These are phyloP conservation scores for Leccinum proximum DNA, from an alignment of 1,284 basidiomycete genomes.

Conservation along the genomic window DNA sequence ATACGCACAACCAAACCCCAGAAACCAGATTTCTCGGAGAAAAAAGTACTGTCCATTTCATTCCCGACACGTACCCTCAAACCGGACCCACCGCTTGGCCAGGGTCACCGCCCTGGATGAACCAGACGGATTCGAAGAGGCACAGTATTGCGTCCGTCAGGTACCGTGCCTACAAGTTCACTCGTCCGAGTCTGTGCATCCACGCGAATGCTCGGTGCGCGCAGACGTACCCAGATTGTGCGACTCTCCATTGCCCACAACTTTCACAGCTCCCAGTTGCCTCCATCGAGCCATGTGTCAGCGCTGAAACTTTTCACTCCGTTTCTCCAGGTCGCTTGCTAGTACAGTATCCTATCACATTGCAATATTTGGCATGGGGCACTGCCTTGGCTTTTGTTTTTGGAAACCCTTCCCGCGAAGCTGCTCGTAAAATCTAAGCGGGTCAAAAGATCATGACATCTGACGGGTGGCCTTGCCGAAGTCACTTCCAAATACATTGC, in stretches of 20 bases:
- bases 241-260: background rate
- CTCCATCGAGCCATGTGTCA: background rate
- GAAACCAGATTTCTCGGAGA: background rate
- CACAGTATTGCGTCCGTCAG: background rate
- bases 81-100: background rate
- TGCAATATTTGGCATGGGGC: background rate
- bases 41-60: background rate
- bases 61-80: background rate
- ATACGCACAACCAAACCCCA: background rate
- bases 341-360: background rate
- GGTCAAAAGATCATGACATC: background rate
- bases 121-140: background rate
- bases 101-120: background rate
- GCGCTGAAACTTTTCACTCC: background rate
- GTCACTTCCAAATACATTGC: background rate
- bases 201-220: background rate
- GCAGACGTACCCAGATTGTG: background rate
- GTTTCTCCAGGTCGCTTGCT: background rate
- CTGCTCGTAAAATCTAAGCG: background rate
- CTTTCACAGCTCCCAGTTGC: background rate
- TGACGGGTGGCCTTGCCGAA: background rate
- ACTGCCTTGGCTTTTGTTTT: background rate
- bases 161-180: background rate
- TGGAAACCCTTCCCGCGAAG: background rate
- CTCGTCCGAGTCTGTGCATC: background rate